Conservation (phyloP, 768 basidiomycete species). For the Butyriboletus loyo region DNA sequence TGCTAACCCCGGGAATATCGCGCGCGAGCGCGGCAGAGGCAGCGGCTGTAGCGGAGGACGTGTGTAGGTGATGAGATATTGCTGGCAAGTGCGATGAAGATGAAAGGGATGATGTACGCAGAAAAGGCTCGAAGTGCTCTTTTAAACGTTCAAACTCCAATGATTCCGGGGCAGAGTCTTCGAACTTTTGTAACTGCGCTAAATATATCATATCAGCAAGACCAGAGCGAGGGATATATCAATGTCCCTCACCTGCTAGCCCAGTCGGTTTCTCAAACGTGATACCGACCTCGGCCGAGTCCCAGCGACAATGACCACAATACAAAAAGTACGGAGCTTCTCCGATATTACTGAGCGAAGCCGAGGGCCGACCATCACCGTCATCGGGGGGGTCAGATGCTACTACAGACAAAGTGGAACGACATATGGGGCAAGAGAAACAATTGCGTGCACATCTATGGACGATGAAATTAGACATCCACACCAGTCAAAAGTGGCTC, state of each 20-base stretch:
- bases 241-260: constrained; percentile 65
- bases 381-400: constrained; percentile 76
- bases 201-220: constrained; percentile 1
- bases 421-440: constrained; percentile 93
- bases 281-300: constrained; percentile 86
- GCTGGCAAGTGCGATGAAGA: constrained; percentile 56
- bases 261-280: constrained; percentile 97
- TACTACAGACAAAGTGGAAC: constrained; percentile 87
- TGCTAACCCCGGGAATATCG: constrained; percentile 79
- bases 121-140: constrained; percentile 94
- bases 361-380: constrained; percentile 52
- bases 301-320: constrained; percentile 94
- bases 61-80: constrained; percentile 66
- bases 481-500: constrained; percentile 11
- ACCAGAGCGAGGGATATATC: background rate
- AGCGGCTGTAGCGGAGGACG: constrained; percentile 82
- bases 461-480: background rate
- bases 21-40: constrained; percentile 86
- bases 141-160: constrained; percentile 93
- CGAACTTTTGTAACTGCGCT: constrained; percentile 90
- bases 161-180: constrained; percentile 81
- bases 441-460: constrained; percentile 95
- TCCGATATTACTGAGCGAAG: constrained; percentile 58
- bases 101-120: constrained; percentile 78
- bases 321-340: constrained; percentile 90